phyloP scores from a whole-genome alignment of 768 basidiomycete species.

The Cytidiella melzeri region DNA sequence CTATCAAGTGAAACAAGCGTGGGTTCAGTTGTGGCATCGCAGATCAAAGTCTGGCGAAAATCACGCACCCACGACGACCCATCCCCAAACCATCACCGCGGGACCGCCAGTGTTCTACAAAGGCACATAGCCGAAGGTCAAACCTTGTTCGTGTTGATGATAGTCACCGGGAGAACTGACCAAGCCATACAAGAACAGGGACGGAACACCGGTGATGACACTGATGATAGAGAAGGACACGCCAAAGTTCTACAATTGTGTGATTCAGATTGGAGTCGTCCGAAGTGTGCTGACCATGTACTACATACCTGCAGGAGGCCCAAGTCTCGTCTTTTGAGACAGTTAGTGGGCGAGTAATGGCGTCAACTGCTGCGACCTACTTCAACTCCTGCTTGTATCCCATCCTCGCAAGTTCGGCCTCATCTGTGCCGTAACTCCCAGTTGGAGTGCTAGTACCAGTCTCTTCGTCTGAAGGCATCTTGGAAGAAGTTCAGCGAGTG shows the following conservation, averaged over 20 bases:
- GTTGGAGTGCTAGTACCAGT: slow-evolving; percentile 14
- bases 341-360: not conserved
- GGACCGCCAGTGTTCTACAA: slow-evolving; percentile 66
- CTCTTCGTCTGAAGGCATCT: not conserved
- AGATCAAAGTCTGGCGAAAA: not conserved
- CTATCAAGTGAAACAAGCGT: slow-evolving; percentile 4
- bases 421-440: slow-evolving; percentile 31
- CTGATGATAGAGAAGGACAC: slow-evolving; percentile 75
- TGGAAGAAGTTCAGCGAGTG: too few relatives aligned
- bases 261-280: not conserved
- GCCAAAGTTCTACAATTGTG: slow-evolving; percentile 51
- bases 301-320: slow-evolving; percentile 52
- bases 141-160: not conserved
- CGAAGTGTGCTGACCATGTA: not conserved
- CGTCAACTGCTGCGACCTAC: slow-evolving; percentile 29
- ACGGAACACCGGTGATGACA: slow-evolving; percentile 66
- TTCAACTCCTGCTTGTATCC: slow-evolving; percentile 68
- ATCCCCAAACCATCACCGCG: slow-evolving; percentile 75
- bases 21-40: not conserved
- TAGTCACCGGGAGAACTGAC: slow-evolving; percentile 30
- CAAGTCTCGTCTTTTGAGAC: slow-evolving; percentile 46
- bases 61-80: slow-evolving; percentile 52
- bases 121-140: not conserved
- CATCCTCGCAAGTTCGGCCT: slow-evolving; percentile 60
- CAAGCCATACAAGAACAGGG: slow-evolving; percentile 62